These are phyloP conservation scores for Psilocybe mexicana DNA, from an alignment of 1,284 basidiomycete species.

Conservation along the genomic window DNA sequence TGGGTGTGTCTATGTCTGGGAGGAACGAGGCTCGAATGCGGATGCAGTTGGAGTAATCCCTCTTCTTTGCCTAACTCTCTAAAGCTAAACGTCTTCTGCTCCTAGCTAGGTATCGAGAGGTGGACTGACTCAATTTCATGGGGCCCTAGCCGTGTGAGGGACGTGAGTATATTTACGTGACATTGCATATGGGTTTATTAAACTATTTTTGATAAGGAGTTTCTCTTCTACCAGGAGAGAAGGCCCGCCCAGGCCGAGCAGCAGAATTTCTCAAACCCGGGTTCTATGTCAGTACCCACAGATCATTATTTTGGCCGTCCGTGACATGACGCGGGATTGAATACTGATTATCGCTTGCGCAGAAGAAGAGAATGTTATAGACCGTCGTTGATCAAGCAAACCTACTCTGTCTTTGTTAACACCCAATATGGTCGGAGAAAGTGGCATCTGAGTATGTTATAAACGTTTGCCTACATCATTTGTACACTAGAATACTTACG, in stretches of 20 bases:
- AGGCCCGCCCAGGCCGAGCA: conserved; percentile 35
- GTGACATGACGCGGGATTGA: neutral
- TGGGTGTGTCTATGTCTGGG: conserved; percentile 82
- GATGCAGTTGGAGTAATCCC: conserved; percentile 59
- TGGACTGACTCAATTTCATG: conserved; percentile 82
- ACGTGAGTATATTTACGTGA: conserved; percentile 45
- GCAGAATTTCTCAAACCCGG: conserved; percentile 47
- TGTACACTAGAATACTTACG: conserved; percentile 4
- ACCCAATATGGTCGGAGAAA: conserved; percentile 63
- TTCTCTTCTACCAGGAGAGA: conserved; percentile 75
- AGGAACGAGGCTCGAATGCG: conserved; percentile 72
- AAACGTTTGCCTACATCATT: conserved; percentile 1
- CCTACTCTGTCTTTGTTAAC: conserved; percentile 74
- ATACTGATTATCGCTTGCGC: neutral
- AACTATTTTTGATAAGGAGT: conserved; percentile 49
- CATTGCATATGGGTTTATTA: conserved; percentile 2
- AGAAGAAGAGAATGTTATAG: conserved; percentile 37
- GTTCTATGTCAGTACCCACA: conserved; percentile 29
- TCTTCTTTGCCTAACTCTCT: conserved; percentile 2
- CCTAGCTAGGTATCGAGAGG: conserved; percentile 70
- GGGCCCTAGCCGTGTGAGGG: conserved; percentile 76
- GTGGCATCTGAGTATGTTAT: conserved; percentile 72
- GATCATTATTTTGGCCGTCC: neutral
- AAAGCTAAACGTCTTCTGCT: conserved; percentile 18
- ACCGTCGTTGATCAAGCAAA: conserved; percentile 71